These are phyloP conservation scores for Beauveria varroae DNA, from an alignment of 2,329 filamentous ascomycete genomes.

Conservation along the genomic window DNA sequence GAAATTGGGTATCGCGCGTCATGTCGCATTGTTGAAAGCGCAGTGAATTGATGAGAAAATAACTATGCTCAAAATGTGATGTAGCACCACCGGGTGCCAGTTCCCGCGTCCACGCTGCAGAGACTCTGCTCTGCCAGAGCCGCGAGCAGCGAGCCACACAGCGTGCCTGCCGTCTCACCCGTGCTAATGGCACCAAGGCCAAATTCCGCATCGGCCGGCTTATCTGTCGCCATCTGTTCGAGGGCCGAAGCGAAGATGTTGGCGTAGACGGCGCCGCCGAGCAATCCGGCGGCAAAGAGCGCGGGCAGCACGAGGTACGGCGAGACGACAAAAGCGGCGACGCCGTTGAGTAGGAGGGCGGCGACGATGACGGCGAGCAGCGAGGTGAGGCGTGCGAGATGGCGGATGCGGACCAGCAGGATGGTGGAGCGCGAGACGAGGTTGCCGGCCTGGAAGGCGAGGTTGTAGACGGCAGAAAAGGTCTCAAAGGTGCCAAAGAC, in stretches of 20 bases:
- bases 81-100: slow-evolving; percentile 22
- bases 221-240: slow-evolving; percentile 15
- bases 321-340: slow-evolving; percentile 17
- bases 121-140: slow-evolving; percentile 19
- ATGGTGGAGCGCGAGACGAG: slow-evolving; percentile 20
- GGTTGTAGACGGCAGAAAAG: slow-evolving; percentile 21
- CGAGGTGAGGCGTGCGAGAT: slow-evolving; percentile 9
- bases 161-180: slow-evolving; percentile 22
- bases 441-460: slow-evolving; percentile 23
- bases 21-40: slow-evolving; percentile 8
- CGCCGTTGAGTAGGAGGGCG: slow-evolving; percentile 16
- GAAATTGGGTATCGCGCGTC: neutral
- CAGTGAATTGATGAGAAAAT: neutral
- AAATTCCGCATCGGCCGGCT: slow-evolving; percentile 20
- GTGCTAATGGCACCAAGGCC: slow-evolving; percentile 20
- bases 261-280: slow-evolving; percentile 23
- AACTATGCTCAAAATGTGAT: neutral
- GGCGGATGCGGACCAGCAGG: slow-evolving; percentile 14
- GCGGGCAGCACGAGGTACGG: slow-evolving; percentile 18
- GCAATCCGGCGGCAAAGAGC: slow-evolving; percentile 21
- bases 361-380: slow-evolving; percentile 11
- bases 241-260: slow-evolving; percentile 16
- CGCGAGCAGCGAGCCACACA: slow-evolving; percentile 21
- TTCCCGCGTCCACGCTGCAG: slow-evolving; percentile 14
- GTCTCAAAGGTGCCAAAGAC: slow-evolving; percentile 21